Evolutionary conservation across 345 rosid genomes (phyloP).

Genomic region (Populus simonii): DNA sequence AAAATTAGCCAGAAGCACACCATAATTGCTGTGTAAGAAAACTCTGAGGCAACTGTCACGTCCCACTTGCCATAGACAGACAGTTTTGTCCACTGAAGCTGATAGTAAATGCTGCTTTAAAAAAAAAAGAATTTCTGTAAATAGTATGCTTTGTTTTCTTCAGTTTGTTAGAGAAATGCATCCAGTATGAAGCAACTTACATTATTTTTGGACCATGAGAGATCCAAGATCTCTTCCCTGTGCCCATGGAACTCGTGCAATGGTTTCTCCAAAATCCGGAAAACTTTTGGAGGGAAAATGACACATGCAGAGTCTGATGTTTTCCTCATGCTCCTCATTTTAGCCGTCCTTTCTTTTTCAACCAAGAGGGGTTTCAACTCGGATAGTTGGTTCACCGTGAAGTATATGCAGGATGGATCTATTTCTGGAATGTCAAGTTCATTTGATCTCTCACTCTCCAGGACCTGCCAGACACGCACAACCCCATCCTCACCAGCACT

Average conservation of each 20-base stretch:
- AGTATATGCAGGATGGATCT: conserved; percentile 54
- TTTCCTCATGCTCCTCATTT: conserved; percentile 36
- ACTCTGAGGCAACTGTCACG: conserved; percentile 21
- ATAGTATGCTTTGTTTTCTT: not conserved
- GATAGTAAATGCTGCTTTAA: conserved; percentile 26
- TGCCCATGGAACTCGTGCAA: conserved; percentile 70
- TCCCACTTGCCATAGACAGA: conserved; percentile 36
- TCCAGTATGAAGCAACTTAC: conserved; percentile 32
- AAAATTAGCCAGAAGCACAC: conserved; percentile 1
- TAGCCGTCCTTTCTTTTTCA: conserved; percentile 38
- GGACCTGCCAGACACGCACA: conserved; percentile 70
- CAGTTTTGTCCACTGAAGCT: conserved; percentile 28
- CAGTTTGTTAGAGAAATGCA: not conserved
- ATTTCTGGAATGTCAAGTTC: conserved; percentile 37
- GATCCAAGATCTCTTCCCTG: conserved; percentile 61
- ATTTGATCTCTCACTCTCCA: conserved; percentile 48
- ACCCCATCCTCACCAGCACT: conserved; percentile 71
- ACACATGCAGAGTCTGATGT: conserved; percentile 59
- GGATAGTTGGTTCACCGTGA: conserved; percentile 45
- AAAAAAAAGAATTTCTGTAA: not conserved
- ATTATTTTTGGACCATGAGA: conserved; percentile 75
- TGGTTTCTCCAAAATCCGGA: conserved; percentile 58
- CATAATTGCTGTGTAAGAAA: conserved; percentile 30
- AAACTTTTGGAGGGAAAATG: conserved; percentile 60
- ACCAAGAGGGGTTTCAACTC: conserved; percentile 40